phyloP scores from a whole-genome alignment of 345 rosid species.

The Punica granatum region DNA sequence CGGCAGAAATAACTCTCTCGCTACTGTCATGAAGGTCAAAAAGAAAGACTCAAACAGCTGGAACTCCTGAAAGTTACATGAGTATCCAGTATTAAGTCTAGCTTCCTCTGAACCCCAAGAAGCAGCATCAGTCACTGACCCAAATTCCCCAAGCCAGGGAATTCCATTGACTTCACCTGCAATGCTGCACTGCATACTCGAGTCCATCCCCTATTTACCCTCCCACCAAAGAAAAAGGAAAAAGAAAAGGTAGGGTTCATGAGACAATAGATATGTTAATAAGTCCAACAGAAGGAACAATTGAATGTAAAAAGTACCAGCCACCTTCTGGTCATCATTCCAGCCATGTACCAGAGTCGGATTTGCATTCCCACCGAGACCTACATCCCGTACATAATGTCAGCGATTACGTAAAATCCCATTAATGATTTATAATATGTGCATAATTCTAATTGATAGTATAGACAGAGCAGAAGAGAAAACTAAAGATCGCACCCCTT shows the following conservation, averaged over 20 bases:
- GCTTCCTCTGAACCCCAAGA: slow-evolving; percentile 26
- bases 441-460: neutral
- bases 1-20: slow-evolving; percentile 62
- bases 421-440: neutral
- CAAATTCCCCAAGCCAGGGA: slow-evolving; percentile 56
- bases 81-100: slow-evolving; percentile 19
- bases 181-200: slow-evolving; percentile 42
- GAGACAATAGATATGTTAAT: neutral
- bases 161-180: slow-evolving; percentile 43
- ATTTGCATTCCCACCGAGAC: slow-evolving; percentile 24
- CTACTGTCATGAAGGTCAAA: slow-evolving; percentile 37
- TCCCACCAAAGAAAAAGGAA: slow-evolving; percentile 29
- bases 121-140: slow-evolving; percentile 35
- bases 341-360: slow-evolving; percentile 19
- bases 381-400: slow-evolving; percentile 22
- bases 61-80: slow-evolving; percentile 58
- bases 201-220: slow-evolving; percentile 25
- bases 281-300: slow-evolving; percentile 13
- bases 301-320: slow-evolving; percentile 53
- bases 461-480: neutral
- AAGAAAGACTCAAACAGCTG: slow-evolving; percentile 61
- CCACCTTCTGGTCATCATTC: slow-evolving; percentile 63
- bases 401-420: neutral
- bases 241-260: slow-evolving; percentile 3
- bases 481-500: neutral